These are phyloP conservation scores for Thielaviopsis punctulata DNA, from an alignment of 2,329 filamentous ascomycete species.

Conservation along the genomic window DNA sequence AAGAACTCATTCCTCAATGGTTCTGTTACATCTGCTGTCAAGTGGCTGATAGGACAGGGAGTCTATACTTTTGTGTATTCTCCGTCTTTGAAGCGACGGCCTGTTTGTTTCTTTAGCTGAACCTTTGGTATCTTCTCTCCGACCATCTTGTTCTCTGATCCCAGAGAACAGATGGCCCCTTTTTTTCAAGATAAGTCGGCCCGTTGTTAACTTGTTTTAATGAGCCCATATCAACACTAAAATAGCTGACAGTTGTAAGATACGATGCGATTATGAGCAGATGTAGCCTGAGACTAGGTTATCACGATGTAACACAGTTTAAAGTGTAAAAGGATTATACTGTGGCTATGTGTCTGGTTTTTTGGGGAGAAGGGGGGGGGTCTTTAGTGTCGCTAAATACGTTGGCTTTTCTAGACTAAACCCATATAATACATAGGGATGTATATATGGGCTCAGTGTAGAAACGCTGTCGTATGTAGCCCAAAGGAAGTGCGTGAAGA, in stretches of 20 bases:
- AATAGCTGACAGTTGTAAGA: not conserved
- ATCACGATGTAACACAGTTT: not conserved
- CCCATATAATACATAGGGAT: no score
- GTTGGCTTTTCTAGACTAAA: no score
- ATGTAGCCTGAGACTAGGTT: not conserved
- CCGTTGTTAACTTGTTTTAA: not conserved
- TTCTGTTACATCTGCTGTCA: not conserved
- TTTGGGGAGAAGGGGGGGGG: no score
- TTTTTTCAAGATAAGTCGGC: slow-evolving; percentile 2
- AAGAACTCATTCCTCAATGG: not conserved
- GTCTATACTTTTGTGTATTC: not conserved
- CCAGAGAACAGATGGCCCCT: slow-evolving; percentile 1
- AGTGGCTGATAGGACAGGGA: not conserved
- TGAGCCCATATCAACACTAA: not conserved
- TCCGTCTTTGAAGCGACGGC: no score
- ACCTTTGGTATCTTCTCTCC: not conserved
- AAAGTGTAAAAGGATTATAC: not conserved
- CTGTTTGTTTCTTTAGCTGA: no score
- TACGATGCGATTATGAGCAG: not conserved
- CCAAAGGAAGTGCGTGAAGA: no score
- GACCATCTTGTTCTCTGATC: not conserved
- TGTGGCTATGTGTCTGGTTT: no score
- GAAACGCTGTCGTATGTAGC: no score
- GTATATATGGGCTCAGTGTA: no score
- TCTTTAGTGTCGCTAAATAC: no score